phyloP scores from a whole-genome alignment of 2,329 filamentous ascomycete genomes.

The Neonectria ditissima region DNA sequence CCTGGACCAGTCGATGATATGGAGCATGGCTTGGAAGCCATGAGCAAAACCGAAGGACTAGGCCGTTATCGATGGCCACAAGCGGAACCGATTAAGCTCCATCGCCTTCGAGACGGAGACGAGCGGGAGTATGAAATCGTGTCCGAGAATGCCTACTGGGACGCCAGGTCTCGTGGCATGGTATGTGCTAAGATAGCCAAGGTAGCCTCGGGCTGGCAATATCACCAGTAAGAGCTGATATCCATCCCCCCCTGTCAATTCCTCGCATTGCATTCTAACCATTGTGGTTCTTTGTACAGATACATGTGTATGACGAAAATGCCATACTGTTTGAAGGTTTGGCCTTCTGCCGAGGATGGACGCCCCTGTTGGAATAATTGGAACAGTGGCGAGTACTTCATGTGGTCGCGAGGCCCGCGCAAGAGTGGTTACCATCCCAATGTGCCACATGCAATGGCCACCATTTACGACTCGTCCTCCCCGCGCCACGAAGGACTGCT shows the following conservation, averaged over 20 bases:
- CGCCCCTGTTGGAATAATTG: not conserved
- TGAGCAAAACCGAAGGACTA: not conserved
- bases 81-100: not conserved
- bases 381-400: not conserved
- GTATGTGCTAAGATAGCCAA: not conserved
- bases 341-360: not conserved
- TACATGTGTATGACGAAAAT: not conserved
- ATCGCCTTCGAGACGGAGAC: not conserved
- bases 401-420: not conserved
- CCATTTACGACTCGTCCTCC: not conserved
- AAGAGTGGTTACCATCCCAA: not conserved
- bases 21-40: not conserved
- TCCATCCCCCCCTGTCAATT: not conserved
- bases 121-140: not conserved
- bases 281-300: not conserved
- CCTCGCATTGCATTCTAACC: not conserved
- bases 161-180: not conserved
- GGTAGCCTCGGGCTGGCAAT: not conserved
- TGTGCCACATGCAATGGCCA: not conserved
- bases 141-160: not conserved
- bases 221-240: not conserved
- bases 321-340: not conserved
- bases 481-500: not conserved
- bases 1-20: conserved; percentile 14
- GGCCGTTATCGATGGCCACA: not conserved